Evolutionary conservation across 352 stramenopile species (phyloP), one percentile per base, ranked within the genome.

Genomic region (Phytopythium kandeliae): DNA sequence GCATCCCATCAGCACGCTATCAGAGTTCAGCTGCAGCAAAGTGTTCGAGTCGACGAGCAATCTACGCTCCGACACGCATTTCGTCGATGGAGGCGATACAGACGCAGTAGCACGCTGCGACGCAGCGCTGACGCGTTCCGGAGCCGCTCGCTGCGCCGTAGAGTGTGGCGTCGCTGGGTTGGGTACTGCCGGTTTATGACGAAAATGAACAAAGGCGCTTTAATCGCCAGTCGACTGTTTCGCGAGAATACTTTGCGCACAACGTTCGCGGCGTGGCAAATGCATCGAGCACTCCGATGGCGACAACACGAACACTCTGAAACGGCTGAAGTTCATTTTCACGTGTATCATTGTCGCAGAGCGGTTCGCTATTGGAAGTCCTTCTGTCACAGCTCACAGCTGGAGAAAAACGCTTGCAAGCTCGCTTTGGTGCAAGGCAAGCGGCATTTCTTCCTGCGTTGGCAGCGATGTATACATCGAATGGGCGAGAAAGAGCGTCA

Each of bases 181-280:
- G 16, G 16, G 3, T 41, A 62, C 37, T 21, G 28, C 17, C 26
- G 50, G 21, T 67, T 68, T 30, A 45, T 62, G 35, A 42, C 28
- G 5, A 67, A 59, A n/a, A 61, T 76, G 45, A 62, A 47, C n/a
- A 45, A 43, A 25, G 67, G 61, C 26, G 48, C 69, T 22, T 40
- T 70, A 6, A 54, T 66, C n/a, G 66, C 55, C 2, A 60, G 21
- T 19, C 55, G 62, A 51, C 33, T 76, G 12, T 12, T 69, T n/a
- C 57, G 48, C 8, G 43, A 25, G 26, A 74, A 77, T 21, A 37
- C 63, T n/a, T 40, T 54, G 19, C 56, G 51, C 31, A 26, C 54
- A 21, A 52, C 59, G 0, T 74, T 77, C 22, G 15, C 44, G 33
- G 48, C 33, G n/a, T 79, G 66, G 66, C 70, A 60, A 19, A 12